Evolutionary conservation across 176 grass and related monocot species (phyloP).

Genomic region (Hsuehochloa calcarea): DNA sequence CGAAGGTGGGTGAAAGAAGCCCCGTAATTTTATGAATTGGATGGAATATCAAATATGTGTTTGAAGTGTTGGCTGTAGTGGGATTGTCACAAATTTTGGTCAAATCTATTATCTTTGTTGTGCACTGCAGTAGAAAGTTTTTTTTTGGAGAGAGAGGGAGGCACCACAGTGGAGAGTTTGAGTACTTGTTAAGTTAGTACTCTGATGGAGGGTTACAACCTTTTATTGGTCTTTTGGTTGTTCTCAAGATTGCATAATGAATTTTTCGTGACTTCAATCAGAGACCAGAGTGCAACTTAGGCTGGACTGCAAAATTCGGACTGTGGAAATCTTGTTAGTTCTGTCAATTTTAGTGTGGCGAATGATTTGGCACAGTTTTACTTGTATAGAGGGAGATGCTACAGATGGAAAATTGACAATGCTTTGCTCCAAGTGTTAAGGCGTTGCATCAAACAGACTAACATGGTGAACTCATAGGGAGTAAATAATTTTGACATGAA

Average conservation of each 20-base stretch:
- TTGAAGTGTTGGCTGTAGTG: neutral
- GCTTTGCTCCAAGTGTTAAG: neutral
- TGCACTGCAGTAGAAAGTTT: neutral
- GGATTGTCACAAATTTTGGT: neutral
- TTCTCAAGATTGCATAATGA: neutral
- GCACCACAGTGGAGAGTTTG: neutral
- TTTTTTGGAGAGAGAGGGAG: neutral
- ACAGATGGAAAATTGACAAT: neutral
- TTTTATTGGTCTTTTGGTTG: neutral
- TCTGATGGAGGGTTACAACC: neutral
- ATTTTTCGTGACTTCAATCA: neutral
- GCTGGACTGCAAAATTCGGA: neutral
- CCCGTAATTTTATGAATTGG: neutral
- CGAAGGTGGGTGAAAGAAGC: neutral
- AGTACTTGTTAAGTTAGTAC: neutral
- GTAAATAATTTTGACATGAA: neutral
- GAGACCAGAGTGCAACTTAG: conserved; percentile 3
- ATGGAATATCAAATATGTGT: neutral
- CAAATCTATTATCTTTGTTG: neutral
- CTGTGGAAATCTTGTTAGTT: neutral
- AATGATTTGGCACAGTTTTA: neutral
- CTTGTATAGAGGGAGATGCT: neutral
- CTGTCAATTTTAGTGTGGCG: neutral
- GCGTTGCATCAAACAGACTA: neutral
- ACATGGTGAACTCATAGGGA: neutral